Conservation (phyloP, 805 yeast genomes). For the Saccharomycopsis lassenensis region DNA sequence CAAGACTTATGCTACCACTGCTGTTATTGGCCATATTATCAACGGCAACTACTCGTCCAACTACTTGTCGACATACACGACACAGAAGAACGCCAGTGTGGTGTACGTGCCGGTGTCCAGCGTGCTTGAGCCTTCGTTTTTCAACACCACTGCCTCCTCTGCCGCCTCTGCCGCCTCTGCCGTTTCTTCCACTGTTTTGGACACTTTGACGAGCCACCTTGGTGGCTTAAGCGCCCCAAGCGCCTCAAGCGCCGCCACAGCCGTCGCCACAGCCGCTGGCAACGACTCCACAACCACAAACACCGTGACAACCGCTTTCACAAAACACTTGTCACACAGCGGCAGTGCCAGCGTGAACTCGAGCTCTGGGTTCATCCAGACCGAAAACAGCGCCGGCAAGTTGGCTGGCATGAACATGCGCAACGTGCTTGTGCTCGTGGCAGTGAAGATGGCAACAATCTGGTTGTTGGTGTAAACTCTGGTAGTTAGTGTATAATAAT, state of each 20-base stretch:
- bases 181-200: background rate
- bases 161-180: slow-evolving; percentile 2
- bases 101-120: slow-evolving; percentile 14
- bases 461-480: slow-evolving; percentile 1
- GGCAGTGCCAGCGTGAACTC: too few relatives aligned
- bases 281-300: too few relatives aligned
- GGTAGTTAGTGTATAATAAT: too few relatives aligned
- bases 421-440: slow-evolving; percentile 1
- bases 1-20: slow-evolving; percentile 10
- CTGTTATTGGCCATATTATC: slow-evolving; percentile 6
- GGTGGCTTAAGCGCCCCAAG: background rate
- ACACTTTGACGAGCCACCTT: too few relatives aligned
- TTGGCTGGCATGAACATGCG: background rate
- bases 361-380: slow-evolving; percentile 2
- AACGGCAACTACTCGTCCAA: slow-evolving; percentile 9
- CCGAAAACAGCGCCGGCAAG: slow-evolving; percentile 6
- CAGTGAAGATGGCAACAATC: slow-evolving; percentile 3
- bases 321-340: too few relatives aligned
- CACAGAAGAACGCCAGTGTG: slow-evolving; percentile 5
- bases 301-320: too few relatives aligned
- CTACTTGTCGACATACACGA: slow-evolving; percentile 5
- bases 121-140: slow-evolving; percentile 1
- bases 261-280: background rate
- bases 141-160: background rate
- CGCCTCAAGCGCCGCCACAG: slow-evolving; percentile 5